These are phyloP conservation scores for Suhomyces bolitotheri DNA, from an alignment of 1,139 yeast genomes.

Conservation along the genomic window DNA sequence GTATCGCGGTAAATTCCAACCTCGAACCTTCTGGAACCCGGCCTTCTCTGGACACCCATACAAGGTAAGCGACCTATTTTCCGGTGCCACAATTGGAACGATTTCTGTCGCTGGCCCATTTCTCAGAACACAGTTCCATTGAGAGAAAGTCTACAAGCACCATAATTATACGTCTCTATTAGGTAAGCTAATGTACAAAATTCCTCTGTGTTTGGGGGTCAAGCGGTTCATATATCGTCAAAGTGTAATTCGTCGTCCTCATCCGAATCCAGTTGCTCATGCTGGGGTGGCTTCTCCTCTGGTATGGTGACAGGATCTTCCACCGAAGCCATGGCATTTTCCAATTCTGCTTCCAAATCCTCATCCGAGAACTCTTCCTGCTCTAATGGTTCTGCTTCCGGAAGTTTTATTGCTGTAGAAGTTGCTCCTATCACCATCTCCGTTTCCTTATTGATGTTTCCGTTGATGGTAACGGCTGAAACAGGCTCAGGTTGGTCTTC, in stretches of 20 bases:
- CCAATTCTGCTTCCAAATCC: constrained; percentile 11
- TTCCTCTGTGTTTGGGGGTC: too few species aligned
- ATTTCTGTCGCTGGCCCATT: too few species aligned
- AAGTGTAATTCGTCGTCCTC: constrained; percentile 16
- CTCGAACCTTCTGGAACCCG: too few species aligned
- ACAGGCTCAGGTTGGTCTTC: neutral
- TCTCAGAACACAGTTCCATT: too few species aligned
- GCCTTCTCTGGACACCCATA: too few species aligned
- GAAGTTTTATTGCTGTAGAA: constrained; percentile 1
- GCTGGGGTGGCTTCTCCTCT: neutral
- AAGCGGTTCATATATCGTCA: constrained; percentile 16
- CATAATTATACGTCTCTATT: too few species aligned
- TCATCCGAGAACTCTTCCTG: constrained; percentile 6
- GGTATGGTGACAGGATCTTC: constrained; percentile 1
- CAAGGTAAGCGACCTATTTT: too few species aligned
- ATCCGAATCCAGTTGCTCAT: constrained; percentile 13
- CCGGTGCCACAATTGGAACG: too few species aligned
- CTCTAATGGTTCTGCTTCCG: neutral
- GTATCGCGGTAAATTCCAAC: too few species aligned
- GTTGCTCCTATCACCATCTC: neutral
- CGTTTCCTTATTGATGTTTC: constrained; percentile 2
- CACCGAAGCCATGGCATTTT: constrained; percentile 9
- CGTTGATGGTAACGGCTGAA: neutral
- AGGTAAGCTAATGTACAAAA: too few species aligned
- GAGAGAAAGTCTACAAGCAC: too few species aligned